Base-by-base conservation (phyloP, 345 rosid species). In the Linum usitatissimum region DNA sequence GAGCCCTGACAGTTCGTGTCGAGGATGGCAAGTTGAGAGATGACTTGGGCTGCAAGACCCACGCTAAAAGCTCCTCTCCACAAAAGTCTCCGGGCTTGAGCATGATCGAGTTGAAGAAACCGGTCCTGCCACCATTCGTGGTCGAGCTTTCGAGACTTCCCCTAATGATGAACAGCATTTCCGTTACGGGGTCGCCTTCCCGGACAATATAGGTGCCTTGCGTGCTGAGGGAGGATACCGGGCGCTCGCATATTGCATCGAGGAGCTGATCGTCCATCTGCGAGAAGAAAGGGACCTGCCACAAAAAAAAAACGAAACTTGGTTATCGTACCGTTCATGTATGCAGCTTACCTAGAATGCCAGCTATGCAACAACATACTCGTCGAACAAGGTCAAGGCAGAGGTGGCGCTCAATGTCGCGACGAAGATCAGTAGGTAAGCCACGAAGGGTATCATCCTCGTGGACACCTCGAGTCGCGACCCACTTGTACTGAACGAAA, bases 371-470 rank as follows among this genome's bases (percentile, higher is more conserved):
- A 56, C 55, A 62, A 63, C 88, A 64, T 86, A 91, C 98, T 55
- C 91, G 86, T 58, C 89, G 80, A 69, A 92, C 95, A 68, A 89
- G 93, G 74, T 89, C 95, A 77, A 92, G 79, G 75, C 98, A 92
- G 5, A 92, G 80, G 71, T 92, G 98, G 17, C 91, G 71, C 74
- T 85, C 92, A 63, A 92, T 92, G 67, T 89, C 93, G 63, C 78
- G 95, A 30, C 93, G 93, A 63, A 92, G 92, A 83, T 92, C 95
- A 71, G 86, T 75, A 13, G 98, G 98, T 67, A 89, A 75, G 60
- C 86, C 83, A 58, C 30, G 84, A 7, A 92, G 76, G 68, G 85
- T 86, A 64, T 86, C 23, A 70, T 92, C 96, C 78, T 89, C 96
- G 49, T 82, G 84, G 23, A 92, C 98, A 75, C 98, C 98, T 64